phyloP scores from a whole-genome alignment of 257 asterid genomes.

The Lithospermum erythrorhizon region DNA sequence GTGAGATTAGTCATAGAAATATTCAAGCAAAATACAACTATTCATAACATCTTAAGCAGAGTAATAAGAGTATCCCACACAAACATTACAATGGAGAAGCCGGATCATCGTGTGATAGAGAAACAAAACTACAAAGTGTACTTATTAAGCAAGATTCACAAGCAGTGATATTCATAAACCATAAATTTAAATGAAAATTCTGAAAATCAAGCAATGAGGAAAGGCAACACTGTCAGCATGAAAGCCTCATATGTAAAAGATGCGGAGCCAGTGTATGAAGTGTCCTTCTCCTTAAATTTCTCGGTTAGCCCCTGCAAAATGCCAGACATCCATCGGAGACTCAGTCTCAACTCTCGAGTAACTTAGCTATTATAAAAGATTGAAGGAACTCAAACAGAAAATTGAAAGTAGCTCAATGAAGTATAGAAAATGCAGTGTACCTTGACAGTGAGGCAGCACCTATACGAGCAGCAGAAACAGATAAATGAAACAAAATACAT shows the following conservation, averaged over 20 bases:
- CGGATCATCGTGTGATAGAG: neutral
- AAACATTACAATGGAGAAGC: neutral
- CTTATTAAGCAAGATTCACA: neutral
- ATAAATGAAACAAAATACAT: constrained; percentile 1
- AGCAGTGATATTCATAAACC: neutral
- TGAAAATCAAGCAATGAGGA: constrained; percentile 48
- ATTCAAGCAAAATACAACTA: neutral
- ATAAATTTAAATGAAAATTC: neutral
- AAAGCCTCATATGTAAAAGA: constrained; percentile 70
- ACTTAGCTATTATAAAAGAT: neutral
- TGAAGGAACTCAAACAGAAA: neutral
- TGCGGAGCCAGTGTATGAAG: constrained; percentile 57
- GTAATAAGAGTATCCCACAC: neutral
- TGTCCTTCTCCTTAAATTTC: constrained; percentile 90
- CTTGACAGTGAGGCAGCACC: constrained; percentile 99
- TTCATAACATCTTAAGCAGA: neutral
- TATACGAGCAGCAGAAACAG: constrained; percentile 21
- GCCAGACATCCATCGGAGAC: neutral
- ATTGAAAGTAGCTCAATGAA: neutral
- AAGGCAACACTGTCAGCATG: constrained; percentile 82
- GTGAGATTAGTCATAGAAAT: too few species aligned
- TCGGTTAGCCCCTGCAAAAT: constrained; percentile 77
- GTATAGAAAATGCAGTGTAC: constrained; percentile 17
- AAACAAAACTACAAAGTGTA: neutral
- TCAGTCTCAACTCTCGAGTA: neutral